Evolutionary conservation across 805 yeast species (phyloP), one percentile per base, ranked within the genome.

Genomic region (Komagataella pastoris): DNA sequence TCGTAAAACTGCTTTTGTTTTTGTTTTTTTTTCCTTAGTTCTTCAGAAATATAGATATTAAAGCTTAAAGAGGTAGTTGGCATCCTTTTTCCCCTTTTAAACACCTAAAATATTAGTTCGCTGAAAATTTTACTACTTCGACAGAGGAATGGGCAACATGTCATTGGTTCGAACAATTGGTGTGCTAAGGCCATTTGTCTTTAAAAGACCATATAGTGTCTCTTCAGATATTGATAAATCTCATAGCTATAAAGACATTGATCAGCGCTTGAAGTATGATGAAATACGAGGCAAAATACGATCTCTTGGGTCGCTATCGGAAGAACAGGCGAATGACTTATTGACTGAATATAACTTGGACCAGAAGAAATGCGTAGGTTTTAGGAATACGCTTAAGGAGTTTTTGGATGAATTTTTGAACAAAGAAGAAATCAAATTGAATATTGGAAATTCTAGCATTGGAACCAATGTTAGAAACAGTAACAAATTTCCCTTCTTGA

Each of bases 401-500:
- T 46, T 46, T 46, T 24, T 46, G 17, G 24, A 46, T 18, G 30
- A 46, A 14, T 46, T 46, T 24, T n/a, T 46, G 17, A 3, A 7
- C 24, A 17, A 24, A 10, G 47, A 46, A 14, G 21, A 21, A 24
- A 30, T 30, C 40, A 30, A 30, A 14, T 10, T 30, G 40, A 30
- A 30, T 14, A 10, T 30, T 8, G 30, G 24, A 18, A 46, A 7
- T 7, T 21, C 21, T 6, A 46, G 7, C 12, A 17, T 23, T 24
- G 24, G 17, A 5, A 19, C 47, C 3, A 46, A 24, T 14, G 47
- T 21, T 1, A 46, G 23, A 23, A 46, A 6, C 47, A 12, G 30
- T 24, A 46, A 46, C 47, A 62, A 64, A 46, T 83, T 73, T 64
- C 93, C 96, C 49, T 75, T 76, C 55, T 73, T 89, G 54, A 74